Base-by-base conservation (phyloP, 2,329 filamentous ascomycete species). In the Alternaria consortialis region DNA sequence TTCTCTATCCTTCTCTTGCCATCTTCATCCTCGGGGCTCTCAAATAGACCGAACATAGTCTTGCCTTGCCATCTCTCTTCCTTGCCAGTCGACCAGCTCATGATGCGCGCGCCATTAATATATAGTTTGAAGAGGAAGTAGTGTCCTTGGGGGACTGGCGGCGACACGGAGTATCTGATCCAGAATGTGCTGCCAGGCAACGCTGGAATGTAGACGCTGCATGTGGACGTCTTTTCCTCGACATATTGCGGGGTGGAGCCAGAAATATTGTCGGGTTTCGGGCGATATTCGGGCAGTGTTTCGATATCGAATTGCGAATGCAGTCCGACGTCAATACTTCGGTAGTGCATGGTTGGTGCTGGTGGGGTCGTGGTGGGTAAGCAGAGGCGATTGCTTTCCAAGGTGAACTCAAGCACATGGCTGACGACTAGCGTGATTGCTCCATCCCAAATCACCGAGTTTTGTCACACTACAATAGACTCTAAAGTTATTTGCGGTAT, bases 81-180 rank as follows among this genome's bases (percentile, higher is more conserved):
- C 50, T 76, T 77, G 2, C 80, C 81, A 1, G 76, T 76, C 3
- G 79, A 78, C 82, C 82, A 85, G 60, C 73, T 83, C 9, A 82
- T 69, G 13, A 83, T 64, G 31, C 75, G 73, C 27, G 67, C 66
- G 15, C 74, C 77, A 36, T 80, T 74, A 61, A 82, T 70, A 63
- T 79, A 79, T 31, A 84, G 70, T 66, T 84, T 84, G 77, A 84
- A 84, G 60, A 82, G 77, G 59, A 80, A 82, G 62, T 73, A 71
- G 36, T 76, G 67, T 2, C 66, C 70, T 1, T 66, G 68, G 4
- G 74, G 75, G 1, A 77, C 65, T 4, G 75, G 75, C 5, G 70
- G 70, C 6, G 62, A 65, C 57, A 80, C 64, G 15, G 63, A 66
- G 64, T 83, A 83, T 23, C 67, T 62, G 56, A 84, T 73, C 81